Evolutionary conservation across 2,329 filamentous ascomycete genomes (phyloP).

Genomic region (Mycocentrospora acerina): DNA sequence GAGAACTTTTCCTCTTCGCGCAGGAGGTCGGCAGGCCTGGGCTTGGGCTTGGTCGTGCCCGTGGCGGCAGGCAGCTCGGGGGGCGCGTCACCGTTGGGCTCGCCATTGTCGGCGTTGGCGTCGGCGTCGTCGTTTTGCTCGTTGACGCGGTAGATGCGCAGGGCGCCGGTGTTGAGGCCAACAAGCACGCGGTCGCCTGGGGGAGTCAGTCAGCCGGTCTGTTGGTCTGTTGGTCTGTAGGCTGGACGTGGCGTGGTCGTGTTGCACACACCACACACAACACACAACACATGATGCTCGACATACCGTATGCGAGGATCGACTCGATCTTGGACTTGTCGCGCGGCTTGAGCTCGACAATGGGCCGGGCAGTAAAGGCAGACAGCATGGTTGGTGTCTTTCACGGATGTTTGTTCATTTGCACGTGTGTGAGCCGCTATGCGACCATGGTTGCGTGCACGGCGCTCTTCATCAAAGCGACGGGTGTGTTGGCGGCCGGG

Average conservation of each 20-base stretch:
- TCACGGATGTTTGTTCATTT: slow-evolving; percentile 12
- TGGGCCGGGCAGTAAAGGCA: slow-evolving; percentile 92
- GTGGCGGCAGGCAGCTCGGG: slow-evolving; percentile 49
- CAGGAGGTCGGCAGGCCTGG: slow-evolving; percentile 71
- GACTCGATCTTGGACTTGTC: slow-evolving; percentile 98
- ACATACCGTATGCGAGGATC: slow-evolving; percentile 83
- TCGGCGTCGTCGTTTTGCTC: slow-evolving; percentile 52
- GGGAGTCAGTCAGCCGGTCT: slow-evolving; percentile 17
- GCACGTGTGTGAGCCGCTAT: slow-evolving; percentile 15
- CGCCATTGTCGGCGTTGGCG: not conserved
- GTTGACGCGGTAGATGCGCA: slow-evolving; percentile 91
- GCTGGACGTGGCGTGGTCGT: too few species aligned
- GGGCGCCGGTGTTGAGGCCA: slow-evolving; percentile 82
- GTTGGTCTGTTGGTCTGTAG: too few species aligned
- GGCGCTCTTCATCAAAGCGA: slow-evolving; percentile 20
- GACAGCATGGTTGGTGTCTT: slow-evolving; percentile 70
- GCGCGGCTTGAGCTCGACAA: slow-evolving; percentile 92
- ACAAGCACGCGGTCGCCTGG: slow-evolving; percentile 86
- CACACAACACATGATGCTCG: too few species aligned
- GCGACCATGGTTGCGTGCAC: slow-evolving; percentile 17
- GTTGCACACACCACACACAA: too few species aligned
- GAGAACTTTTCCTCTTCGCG: slow-evolving; percentile 96
- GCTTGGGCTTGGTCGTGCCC: slow-evolving; percentile 37
- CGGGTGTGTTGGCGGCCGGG: slow-evolving; percentile 12
- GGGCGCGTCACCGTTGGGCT: slow-evolving; percentile 30